Evolutionary conservation across 805 yeast genomes (phyloP), one percentile per base, ranked within the genome.

Genomic region (Starmera pachycereana): DNA sequence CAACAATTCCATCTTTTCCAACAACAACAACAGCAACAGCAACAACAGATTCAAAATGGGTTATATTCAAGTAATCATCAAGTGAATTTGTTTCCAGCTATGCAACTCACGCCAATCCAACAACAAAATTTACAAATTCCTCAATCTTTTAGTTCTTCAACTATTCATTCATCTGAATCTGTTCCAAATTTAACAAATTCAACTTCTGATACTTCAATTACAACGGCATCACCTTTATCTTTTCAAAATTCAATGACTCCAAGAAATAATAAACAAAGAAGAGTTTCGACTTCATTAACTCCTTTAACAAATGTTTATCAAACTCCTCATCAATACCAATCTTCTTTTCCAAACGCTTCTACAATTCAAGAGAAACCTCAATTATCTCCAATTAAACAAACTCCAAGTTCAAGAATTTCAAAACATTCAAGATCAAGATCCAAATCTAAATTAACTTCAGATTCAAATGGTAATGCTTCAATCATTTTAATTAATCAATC

Each of bases 361-460:
- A 49, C 51, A 32, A 39, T 42, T 5, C 41, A 1, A 33, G 37
- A 22, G 40, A 40, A 33, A 35, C 36, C 29, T 29, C 31, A 12
- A 11, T 7, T 16, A 18, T n/a, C 11, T 33, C 25, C 35, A 33
- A 12, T 32, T n/a, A n/a, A 34, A 43, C 10, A 36, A 8, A 42
- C 49, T 14, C 48, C 52, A 22, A 38, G 50, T 11, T 31, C 49
- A 60, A 60, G 42, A 47, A 54, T 52, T 32, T 44, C 36, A 50
- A 56, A 49, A 31, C 74, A 69, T 48, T 49, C 60, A 29, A 48
- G 73, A 38, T 62, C 72, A 4, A 51, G 67, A 36, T 68, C 73
- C 2, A 48, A 69, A 32, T 68, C 73, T 3, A 48, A 69, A 32
- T 48, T 65, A 27, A 62, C 68, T 11, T 33, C 65, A 14, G 72